phyloP scores from a whole-genome alignment of 108 stramenopile species.

The Pseudonitzschia pungens region DNA sequence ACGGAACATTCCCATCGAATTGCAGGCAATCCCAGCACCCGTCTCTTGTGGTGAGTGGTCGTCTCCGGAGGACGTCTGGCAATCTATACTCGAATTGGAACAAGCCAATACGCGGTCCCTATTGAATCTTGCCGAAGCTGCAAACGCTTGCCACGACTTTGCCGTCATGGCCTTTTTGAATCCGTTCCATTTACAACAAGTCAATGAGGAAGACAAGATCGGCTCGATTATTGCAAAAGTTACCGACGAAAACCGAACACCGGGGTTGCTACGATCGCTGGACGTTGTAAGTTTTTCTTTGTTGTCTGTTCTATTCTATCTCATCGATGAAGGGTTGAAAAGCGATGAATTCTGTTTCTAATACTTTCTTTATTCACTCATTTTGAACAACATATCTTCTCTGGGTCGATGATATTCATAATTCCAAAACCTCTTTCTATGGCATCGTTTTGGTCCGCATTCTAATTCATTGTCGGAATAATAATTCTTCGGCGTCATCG shows the following conservation, averaged over 20 bases:
- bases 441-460: not conserved
- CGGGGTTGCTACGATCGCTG: slow-evolving; percentile 30
- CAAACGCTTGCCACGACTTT: slow-evolving; percentile 30
- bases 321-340: too few relatives aligned
- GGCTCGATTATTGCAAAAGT: slow-evolving; percentile 31
- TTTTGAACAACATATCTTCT: not conserved
- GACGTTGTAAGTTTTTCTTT: slow-evolving; percentile 15
- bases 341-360: not conserved
- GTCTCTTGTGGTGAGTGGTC: slow-evolving; percentile 7
- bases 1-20: slow-evolving; percentile 15
- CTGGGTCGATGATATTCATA: too few relatives aligned
- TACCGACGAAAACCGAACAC: slow-evolving; percentile 21
- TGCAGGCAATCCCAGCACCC: slow-evolving; percentile 27
- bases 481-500: not conserved
- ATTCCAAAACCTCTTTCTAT: not conserved
- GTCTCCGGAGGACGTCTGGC: slow-evolving; percentile 31
- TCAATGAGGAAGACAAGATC: slow-evolving; percentile 33
- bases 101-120: slow-evolving; percentile 23
- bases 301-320: not conserved
- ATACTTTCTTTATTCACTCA: not conserved
- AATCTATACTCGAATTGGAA: slow-evolving; percentile 21
- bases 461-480: not conserved
- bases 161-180: slow-evolving; percentile 25
- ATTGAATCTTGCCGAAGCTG: slow-evolving; percentile 29
- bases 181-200: slow-evolving; percentile 38